Conservation (phyloP, 2,329 filamentous ascomycete genomes). For the Fusarium succisae region DNA sequence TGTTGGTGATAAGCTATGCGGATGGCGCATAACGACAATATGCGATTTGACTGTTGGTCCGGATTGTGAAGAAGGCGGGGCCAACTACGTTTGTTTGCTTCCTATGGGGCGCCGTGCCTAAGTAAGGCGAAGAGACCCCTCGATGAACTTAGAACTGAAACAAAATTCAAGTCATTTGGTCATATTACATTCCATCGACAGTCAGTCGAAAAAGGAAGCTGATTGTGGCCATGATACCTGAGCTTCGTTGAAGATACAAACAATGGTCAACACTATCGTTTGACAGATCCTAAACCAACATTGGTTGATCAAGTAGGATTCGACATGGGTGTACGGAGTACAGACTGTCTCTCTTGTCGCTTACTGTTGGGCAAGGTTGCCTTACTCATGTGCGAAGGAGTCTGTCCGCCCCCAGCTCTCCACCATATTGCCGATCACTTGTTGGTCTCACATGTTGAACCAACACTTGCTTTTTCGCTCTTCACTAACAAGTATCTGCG, state of each 20-base stretch:
- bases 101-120: constrained; percentile 10
- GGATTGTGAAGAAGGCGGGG: constrained; percentile 9
- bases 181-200: not conserved
- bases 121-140: constrained; percentile 1
- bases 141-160: constrained; percentile 1
- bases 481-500: not conserved
- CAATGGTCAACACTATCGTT: constrained; percentile 25
- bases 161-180: not conserved
- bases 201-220: constrained; percentile 1
- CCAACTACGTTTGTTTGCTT: constrained; percentile 27
- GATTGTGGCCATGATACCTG: not conserved
- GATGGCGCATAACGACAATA: constrained; percentile 23
- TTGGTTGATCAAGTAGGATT: constrained; percentile 16
- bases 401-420: constrained; percentile 6
- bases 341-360: constrained; percentile 3
- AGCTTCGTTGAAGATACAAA: constrained; percentile 10
- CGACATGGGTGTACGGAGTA: not conserved
- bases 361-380: constrained; percentile 9
- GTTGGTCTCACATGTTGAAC: constrained; percentile 19
- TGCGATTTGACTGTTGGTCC: constrained; percentile 35
- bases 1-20: constrained; percentile 38
- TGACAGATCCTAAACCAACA: constrained; percentile 27
- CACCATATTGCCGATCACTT: constrained; percentile 13
- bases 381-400: constrained; percentile 10
- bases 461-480: not conserved